Percentiles rank a stretch among this genome's conserved stretches.
phyloP scores from a whole-genome alignment of 2,329 filamentous ascomycete genomes.

The Aspergillus hiratsukae region DNA sequence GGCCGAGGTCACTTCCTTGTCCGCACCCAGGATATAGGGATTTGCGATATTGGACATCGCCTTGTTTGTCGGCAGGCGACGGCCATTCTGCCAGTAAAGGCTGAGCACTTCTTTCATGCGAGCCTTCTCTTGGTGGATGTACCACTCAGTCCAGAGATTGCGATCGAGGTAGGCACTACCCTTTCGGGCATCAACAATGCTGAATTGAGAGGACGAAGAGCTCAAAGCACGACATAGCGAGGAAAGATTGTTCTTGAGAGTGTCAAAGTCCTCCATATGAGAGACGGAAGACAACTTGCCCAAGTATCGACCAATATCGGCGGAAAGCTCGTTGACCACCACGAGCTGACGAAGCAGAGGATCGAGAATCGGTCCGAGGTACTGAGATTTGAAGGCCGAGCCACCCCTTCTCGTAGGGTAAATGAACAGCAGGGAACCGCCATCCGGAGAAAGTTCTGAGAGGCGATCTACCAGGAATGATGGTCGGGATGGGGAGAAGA shows the following conservation, averaged over 20 bases:
- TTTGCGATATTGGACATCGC: conserved; percentile 19
- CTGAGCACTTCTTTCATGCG: conserved; percentile 51
- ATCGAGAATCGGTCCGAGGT: conserved; percentile 58
- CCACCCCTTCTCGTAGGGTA: conserved; percentile 58
- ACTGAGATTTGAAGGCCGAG: conserved; percentile 54
- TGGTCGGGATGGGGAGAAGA: conserved; percentile 52
- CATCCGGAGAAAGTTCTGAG: conserved; percentile 53
- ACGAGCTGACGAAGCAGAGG: conserved; percentile 56
- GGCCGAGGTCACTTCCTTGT: conserved; percentile 48
- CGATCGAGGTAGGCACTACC: conserved; percentile 50
- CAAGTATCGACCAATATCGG: conserved; percentile 52
- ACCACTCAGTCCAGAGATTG: conserved; percentile 59
- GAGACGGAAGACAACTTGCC: conserved; percentile 52
- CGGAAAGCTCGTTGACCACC: conserved; percentile 55
- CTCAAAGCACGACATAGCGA: conserved; percentile 38
- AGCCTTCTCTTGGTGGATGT: conserved; percentile 59
- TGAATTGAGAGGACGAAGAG: conserved; percentile 37
- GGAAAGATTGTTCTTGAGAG: conserved; percentile 42
- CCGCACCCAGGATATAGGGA: conserved; percentile 24
- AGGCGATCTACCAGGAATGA: conserved; percentile 60
- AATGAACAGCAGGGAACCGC: conserved; percentile 57
- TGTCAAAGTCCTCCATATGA: conserved; percentile 52
- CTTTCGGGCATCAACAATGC: conserved; percentile 48
- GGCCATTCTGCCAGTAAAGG: conserved; percentile 39
- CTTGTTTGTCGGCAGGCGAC: conserved; percentile 29